Base-by-base conservation (phyloP, 2,329 filamentous ascomycete species). In the Septoria linicola region DNA sequence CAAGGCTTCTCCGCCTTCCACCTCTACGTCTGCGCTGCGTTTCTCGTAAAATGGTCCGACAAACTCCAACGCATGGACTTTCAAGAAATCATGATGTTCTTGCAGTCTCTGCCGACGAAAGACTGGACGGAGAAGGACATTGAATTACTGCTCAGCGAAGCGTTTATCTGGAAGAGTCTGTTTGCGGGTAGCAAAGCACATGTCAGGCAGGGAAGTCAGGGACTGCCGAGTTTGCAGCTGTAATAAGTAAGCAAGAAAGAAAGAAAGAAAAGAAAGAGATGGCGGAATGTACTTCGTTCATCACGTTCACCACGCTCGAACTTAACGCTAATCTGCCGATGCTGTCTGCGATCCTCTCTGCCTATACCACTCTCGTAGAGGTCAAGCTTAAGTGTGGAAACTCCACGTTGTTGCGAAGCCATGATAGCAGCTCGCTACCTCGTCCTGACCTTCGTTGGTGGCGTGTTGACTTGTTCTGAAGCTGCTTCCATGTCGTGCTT, bases 1-100 rank as follows among this genome's bases (percentile, higher is more conserved):
- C 90, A 96, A 73, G 95, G 93, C 41, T 99, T 99, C 72, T 96
- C 92, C 3, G 89, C 95, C 66, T 99, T 99, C 69, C 93, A 99
- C 68, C 82, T 99, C 53, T 99, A 99, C 68, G 93, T 99, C 32
- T 99, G 95, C 70, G 93, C 93, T 19, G 93, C 93, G 4, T 97
- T 99, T 68, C 78, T 99, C 20, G 93, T 97, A 46, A 99, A 99
- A 71, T 99, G 95, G 95, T 95, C 92, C 5, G 87, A 93, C 61
- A 89, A 95, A 68, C 79, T 99, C 39, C 80, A 92, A 55, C 93
- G 90, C 70, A 97, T 97, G 92, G 93, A 99, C 69, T 97, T 97
- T 60, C 82, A 97, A 74, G 92, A 96, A 70, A 86, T 96, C 53
- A 96, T 99, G 91, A 99, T 99, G 92, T 99, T 99, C 68, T 75